phyloP scores from a whole-genome alignment of 345 rosid species.

The Aurinia saxatilis region DNA sequence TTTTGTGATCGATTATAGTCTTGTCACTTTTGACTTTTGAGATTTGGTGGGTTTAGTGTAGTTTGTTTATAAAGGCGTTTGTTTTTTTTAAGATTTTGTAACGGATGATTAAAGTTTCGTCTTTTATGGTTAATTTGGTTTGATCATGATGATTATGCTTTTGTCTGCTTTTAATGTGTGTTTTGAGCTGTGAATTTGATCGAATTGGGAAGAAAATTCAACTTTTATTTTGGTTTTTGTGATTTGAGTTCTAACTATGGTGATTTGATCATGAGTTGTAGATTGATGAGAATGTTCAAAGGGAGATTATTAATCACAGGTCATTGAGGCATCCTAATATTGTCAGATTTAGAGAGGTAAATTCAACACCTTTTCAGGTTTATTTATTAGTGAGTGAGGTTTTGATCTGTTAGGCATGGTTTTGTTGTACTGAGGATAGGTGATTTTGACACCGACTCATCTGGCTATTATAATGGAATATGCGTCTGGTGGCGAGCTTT shows the following conservation, averaged over 20 bases:
- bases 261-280: constrained; percentile 28
- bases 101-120: too few species aligned
- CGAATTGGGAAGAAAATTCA: background rate
- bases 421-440: constrained; percentile 30
- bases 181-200: background rate
- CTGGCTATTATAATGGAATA: constrained; percentile 94
- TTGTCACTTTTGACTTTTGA: constrained; percentile 1
- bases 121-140: background rate
- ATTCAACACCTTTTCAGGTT: background rate
- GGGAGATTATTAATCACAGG: constrained; percentile 94
- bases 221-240: too few species aligned
- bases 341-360: constrained; percentile 91
- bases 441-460: constrained; percentile 89
- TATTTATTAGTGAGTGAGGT: background rate
- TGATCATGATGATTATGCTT: background rate
- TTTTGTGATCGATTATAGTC: background rate
- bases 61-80: background rate
- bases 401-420: background rate
- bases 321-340: constrained; percentile 93
- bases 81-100: background rate
- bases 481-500: constrained; percentile 94
- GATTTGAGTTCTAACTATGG: background rate
- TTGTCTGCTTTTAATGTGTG: background rate
- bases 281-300: constrained; percentile 91
- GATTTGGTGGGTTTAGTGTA: background rate